phyloP scores from a whole-genome alignment of 2,329 filamentous ascomycete genomes.

The Penicillium sclerotiorum region DNA sequence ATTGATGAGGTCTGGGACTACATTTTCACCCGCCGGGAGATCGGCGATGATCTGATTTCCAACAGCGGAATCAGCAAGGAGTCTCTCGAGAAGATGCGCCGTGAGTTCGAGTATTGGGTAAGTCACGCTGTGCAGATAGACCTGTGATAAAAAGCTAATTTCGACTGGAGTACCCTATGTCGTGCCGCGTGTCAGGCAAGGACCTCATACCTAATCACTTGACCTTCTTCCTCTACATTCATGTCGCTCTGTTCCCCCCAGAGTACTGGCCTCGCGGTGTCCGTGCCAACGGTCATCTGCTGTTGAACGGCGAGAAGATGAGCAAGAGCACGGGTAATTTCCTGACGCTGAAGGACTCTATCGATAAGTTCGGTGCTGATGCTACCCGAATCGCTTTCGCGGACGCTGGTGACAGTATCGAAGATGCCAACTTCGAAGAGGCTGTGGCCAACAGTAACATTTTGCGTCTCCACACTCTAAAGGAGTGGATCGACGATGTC shows the following conservation, averaged over 20 bases:
- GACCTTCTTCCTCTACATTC: slow-evolving; percentile 94
- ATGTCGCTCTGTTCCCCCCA: slow-evolving; percentile 82
- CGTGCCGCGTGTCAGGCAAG: slow-evolving; percentile 84
- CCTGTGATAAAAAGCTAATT: no score
- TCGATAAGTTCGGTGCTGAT: slow-evolving; percentile 92
- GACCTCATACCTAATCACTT: slow-evolving; percentile 92
- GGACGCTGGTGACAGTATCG: slow-evolving; percentile 90
- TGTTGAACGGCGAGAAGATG: slow-evolving; percentile 98
- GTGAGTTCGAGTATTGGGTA: slow-evolving; percentile 97
- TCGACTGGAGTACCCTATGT: slow-evolving; percentile 94
- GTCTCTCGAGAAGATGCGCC: slow-evolving; percentile 75
- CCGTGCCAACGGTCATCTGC: slow-evolving; percentile 87
- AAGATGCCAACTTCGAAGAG: slow-evolving; percentile 97
- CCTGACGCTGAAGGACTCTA: slow-evolving; percentile 82
- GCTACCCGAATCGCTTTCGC: slow-evolving; percentile 88
- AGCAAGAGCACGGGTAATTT: slow-evolving; percentile 97
- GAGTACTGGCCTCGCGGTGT: slow-evolving; percentile 88
- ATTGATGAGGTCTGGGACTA: slow-evolving; percentile 97
- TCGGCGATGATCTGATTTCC: slow-evolving; percentile 65
- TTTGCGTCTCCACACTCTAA: slow-evolving; percentile 76
- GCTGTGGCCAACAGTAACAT: slow-evolving; percentile 90
- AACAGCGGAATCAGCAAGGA: slow-evolving; percentile 73
- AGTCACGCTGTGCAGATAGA: no score
- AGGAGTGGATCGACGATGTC: slow-evolving; percentile 91
- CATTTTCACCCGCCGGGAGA: slow-evolving; percentile 76